Base-by-base conservation (phyloP, 2,329 filamentous ascomycete species). In the Alternaria sp. region DNA sequence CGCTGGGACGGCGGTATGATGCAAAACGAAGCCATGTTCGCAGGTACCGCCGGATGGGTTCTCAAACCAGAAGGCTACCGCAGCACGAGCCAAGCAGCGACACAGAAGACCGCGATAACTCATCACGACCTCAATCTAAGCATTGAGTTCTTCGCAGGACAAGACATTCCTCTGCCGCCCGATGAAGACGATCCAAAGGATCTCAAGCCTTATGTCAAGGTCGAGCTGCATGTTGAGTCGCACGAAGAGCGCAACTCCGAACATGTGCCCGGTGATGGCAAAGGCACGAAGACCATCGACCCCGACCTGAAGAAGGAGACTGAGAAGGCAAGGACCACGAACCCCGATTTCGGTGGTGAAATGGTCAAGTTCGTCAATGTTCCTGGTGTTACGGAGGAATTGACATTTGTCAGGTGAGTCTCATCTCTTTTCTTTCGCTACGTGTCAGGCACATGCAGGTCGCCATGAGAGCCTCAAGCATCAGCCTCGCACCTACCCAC, bases 11-110 rank as follows among this genome's bases (percentile, higher is more conserved):
- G 93, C 70, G 93, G 93, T 30, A 96, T 96, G 90, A 97, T 97
- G 95, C 86, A 97, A 13, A 97, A 97, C 75, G 90, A 96, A 75
- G 94, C 89, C 70, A 96, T 97, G 93, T 97, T 97, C 79, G 87
- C 89, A 2, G 91, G 89, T 10, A 91, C 92, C 54, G 83, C 87
- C 45, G 94, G 95, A 44, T 97, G 93, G 92, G 88, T 94, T 3
- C 84, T 96, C 65, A 97, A 97, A 80, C 93, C 94, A 0, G 78
- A 85, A 30, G 90, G 90, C 15, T 96, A 93, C 77, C 90, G 89
- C 51, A 81, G 78, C 65, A 72, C 66, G 63, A 81, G 74, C 60
- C 64, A 62, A 40, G 78, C 62, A 25, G 69, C 57, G 9, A 75
- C 68, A 32, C 83, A 86, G 59, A 81, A 82, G 46, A 80, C 84